Percentiles rank a stretch among this genome's conserved stretches.
Evolutionary conservation across 306 rosid genomes (phyloP).

Genomic region (Lithocarpus polystachyus): DNA sequence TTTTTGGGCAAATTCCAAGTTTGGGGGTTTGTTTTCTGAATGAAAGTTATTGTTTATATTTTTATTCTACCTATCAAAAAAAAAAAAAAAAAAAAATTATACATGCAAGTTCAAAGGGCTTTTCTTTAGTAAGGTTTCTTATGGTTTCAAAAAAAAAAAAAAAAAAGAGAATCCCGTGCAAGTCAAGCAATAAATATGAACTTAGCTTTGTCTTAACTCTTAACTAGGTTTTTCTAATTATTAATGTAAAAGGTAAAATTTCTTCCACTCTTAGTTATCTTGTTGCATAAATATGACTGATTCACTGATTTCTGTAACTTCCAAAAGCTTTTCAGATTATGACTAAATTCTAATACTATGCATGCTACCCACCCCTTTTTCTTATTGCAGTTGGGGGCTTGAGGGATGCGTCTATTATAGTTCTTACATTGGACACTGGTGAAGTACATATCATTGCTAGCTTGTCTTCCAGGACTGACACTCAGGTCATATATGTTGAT

Average conservation of each 20-base stretch:
- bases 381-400: conserved; percentile 37
- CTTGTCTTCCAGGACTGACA: conserved; percentile 53
- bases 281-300: neutral
- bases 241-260: neutral
- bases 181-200: too few species aligned
- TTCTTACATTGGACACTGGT: conserved; percentile 72
- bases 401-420: conserved; percentile 69
- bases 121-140: too few species aligned
- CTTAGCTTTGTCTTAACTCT: neutral
- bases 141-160: too few species aligned
- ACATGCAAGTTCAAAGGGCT: too few species aligned
- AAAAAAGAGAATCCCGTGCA: too few species aligned
- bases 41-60: too few species aligned
- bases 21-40: too few species aligned
- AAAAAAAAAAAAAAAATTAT: too few species aligned
- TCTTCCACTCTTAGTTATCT: neutral
- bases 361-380: neutral
- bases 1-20: too few species aligned
- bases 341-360: neutral
- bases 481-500: conserved; percentile 81
- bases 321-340: neutral
- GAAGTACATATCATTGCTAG: conserved; percentile 71
- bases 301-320: neutral
- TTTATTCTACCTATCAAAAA: too few species aligned
- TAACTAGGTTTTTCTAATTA: neutral